Evolutionary conservation across 768 basidiomycete genomes (phyloP).

Genomic region (Russula sp.): DNA sequence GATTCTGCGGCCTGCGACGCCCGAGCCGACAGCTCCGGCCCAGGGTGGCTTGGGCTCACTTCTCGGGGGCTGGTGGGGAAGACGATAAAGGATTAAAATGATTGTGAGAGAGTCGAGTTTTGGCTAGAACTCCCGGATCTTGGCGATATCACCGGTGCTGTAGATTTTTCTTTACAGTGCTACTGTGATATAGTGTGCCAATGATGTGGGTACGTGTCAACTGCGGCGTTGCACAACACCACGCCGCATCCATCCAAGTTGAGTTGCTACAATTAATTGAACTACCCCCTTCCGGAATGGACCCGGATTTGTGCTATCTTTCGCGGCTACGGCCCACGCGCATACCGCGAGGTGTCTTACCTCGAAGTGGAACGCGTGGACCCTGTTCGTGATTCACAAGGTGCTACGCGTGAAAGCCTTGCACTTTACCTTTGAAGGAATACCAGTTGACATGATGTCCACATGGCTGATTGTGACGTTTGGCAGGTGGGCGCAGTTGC

Average conservation of each 20-base stretch:
- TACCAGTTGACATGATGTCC: too few relatives aligned
- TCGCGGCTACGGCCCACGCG: not conserved
- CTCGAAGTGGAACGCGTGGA: too few relatives aligned
- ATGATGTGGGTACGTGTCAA: not conserved
- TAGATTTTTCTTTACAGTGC: not conserved
- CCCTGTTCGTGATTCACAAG: too few relatives aligned
- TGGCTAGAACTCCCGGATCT: not conserved
- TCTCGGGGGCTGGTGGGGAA: slow-evolving; percentile 86
- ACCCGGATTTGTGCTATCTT: too few relatives aligned
- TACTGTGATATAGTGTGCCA: not conserved
- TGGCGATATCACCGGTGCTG: not conserved
- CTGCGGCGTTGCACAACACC: not conserved
- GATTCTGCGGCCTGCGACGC: slow-evolving; percentile 46
- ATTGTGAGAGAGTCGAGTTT: not conserved
- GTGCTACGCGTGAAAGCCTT: not conserved
- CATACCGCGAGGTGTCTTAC: not conserved
- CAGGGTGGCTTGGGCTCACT: slow-evolving; percentile 61
- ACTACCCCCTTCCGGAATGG: not conserved
- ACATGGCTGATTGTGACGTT: too few relatives aligned
- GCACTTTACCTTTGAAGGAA: not conserved
- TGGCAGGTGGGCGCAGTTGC: too few relatives aligned
- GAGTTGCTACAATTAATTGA: too few relatives aligned
- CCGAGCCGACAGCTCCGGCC: slow-evolving; percentile 44
- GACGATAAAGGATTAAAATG: slow-evolving; percentile 28
- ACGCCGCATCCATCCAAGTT: not conserved